Percentiles rank a stretch among this genome's conserved stretches.
These are phyloP conservation scores for Bremia lactucae DNA, from an alignment of 352 stramenopile genomes.

Conservation along the genomic window DNA sequence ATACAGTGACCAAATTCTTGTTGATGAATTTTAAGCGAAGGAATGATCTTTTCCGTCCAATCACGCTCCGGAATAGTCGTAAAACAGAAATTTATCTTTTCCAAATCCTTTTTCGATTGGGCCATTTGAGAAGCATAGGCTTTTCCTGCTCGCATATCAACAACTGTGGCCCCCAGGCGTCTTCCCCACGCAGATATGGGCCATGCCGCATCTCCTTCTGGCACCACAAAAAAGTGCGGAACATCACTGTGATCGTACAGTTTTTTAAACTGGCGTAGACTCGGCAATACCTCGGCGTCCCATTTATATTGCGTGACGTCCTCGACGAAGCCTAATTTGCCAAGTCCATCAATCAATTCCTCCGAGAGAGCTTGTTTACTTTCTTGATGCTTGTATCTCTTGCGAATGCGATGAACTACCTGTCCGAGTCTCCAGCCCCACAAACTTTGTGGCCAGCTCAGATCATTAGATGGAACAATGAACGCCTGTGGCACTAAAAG, in stretches of 20 bases:
- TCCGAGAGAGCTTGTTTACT: not conserved
- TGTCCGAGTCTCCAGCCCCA: not conserved
- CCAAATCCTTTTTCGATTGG: not conserved
- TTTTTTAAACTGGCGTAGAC: slow-evolving; percentile 1
- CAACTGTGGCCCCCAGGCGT: not conserved
- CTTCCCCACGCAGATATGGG: not conserved
- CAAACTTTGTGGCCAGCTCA: not conserved
- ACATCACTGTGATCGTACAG: not conserved
- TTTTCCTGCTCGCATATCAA: not conserved
- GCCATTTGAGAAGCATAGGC: not conserved
- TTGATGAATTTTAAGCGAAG: not conserved
- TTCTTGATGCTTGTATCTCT: not conserved
- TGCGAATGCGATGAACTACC: not conserved
- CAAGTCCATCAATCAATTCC: not conserved
- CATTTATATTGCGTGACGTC: slow-evolving; percentile 1
- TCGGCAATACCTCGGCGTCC: not conserved
- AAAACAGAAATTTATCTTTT: not conserved
- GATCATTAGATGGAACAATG: not conserved
- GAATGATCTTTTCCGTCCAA: slow-evolving; percentile 1
- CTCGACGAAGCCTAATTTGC: not conserved
- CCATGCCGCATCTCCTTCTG: slow-evolving; percentile 1
- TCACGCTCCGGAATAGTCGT: not conserved
- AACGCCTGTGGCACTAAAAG: not conserved
- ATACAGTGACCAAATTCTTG: not conserved
- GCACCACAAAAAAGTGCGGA: not conserved